phyloP scores from a whole-genome alignment of 495 filamentous ascomycete species.

The Penicillium mononematosum region DNA sequence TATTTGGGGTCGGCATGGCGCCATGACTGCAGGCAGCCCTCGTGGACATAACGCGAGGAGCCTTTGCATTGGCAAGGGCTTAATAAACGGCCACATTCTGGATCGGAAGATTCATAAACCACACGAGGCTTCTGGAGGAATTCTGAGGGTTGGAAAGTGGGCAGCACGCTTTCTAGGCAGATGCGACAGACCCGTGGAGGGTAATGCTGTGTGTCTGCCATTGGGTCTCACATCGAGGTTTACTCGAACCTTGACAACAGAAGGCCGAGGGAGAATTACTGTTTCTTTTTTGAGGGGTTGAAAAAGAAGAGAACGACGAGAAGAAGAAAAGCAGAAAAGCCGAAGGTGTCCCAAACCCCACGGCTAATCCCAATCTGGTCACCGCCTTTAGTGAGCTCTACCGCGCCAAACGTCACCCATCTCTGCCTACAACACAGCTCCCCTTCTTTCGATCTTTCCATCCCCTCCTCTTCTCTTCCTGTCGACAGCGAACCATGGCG shows the following conservation, averaged over 20 bases:
- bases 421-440: slow-evolving; percentile 30
- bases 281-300: neutral
- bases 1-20: slow-evolving; percentile 69
- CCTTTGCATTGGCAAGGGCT: slow-evolving; percentile 93
- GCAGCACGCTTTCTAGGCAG: slow-evolving; percentile 80
- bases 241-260: neutral
- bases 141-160: slow-evolving; percentile 67
- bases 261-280: slow-evolving; percentile 3
- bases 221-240: slow-evolving; percentile 10
- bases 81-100: slow-evolving; percentile 77
- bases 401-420: slow-evolving; percentile 33
- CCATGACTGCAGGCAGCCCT: slow-evolving; percentile 89
- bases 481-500: slow-evolving; percentile 62
- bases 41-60: slow-evolving; percentile 89
- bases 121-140: slow-evolving; percentile 65
- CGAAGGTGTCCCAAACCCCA: slow-evolving; percentile 16
- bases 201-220: slow-evolving; percentile 50
- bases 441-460: slow-evolving; percentile 17
- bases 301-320: slow-evolving; percentile 10
- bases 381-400: slow-evolving; percentile 32
- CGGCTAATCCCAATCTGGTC: slow-evolving; percentile 25
- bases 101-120: slow-evolving; percentile 70
- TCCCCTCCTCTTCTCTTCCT: slow-evolving; percentile 13
- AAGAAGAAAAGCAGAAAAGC: slow-evolving; percentile 20
- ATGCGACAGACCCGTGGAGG: slow-evolving; percentile 81